Base-by-base conservation (phyloP, 345 rosid genomes). In the Streptanthus diversifolius region DNA sequence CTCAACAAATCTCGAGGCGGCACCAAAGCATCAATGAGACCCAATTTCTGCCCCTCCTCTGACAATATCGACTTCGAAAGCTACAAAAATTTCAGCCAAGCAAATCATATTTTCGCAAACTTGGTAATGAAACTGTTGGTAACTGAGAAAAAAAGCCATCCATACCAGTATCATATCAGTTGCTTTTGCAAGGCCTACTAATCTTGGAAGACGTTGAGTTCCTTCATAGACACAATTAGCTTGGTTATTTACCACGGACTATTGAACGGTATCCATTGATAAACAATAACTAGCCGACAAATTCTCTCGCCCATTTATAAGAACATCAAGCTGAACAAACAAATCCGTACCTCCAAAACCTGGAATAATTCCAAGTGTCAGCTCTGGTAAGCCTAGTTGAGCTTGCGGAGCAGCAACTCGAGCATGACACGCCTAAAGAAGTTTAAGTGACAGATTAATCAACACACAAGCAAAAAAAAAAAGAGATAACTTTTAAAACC, bases 131-230 rank as follows among this genome's bases (percentile, higher is more conserved):
- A 39, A 49, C 36, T 14, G 57, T 39, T 36, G 24, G 21, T 33
- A 41, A 55, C 8, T 24, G 63, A 0, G n/a, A 2, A 24, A 52
- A 27, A 58, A 30, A 0, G 2, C 10, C 45, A 75, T 60, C 32
- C 54, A 13, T 86, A 93, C 98, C 89, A 88, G 84, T 86, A 93
- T 88, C 79, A 93, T 91, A 54, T 91, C 89, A 76, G 89, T 80
- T 49, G 91, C 92, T 82, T 91, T 93, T 54, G 97, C 24, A 68
- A 93, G 86, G 56, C 98, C 98, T 65, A 89, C 40, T 45, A 93
- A 92, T 80, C 98, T 91, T 63, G 98, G 98, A 64, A 93, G 97
- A 57, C 96, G 96, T 49, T 93, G 98, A n/a, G 98, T 93, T 18
- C 98, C 98, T 93, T 78, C 72, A 69, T 63, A 58, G 74, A 72